These are phyloP conservation scores for Stemphylium vesicarium DNA, from an alignment of 2,329 filamentous ascomycete genomes.

Conservation along the genomic window DNA sequence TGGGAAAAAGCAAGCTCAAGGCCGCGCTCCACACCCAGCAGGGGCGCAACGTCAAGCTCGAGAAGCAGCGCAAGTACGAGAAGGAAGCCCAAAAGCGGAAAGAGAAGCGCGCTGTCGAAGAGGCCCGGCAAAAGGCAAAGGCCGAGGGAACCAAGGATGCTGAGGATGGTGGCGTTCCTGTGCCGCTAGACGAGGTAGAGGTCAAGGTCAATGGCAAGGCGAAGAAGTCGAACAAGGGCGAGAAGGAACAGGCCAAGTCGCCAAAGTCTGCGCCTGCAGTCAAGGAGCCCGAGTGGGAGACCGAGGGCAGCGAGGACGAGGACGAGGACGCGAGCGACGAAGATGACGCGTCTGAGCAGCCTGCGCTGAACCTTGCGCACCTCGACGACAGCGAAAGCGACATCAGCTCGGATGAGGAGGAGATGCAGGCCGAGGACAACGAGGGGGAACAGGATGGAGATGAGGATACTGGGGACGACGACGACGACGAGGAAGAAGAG, in stretches of 20 bases:
- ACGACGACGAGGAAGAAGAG: slow-evolving; percentile 56
- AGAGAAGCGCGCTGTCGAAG: slow-evolving; percentile 5
- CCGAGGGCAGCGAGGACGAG: slow-evolving; percentile 46
- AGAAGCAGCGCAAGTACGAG: slow-evolving; percentile 60
- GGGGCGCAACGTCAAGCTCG: slow-evolving; percentile 73
- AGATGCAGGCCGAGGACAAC: slow-evolving; percentile 33
- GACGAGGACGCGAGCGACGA: slow-evolving; percentile 47
- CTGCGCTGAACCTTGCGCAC: slow-evolving; percentile 35
- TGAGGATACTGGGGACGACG: slow-evolving; percentile 38
- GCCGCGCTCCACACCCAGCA: slow-evolving; percentile 64
- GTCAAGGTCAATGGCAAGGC: slow-evolving; percentile 38
- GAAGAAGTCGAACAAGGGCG: slow-evolving; percentile 42
- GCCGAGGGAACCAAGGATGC: slow-evolving; percentile 24
- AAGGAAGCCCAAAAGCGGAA: slow-evolving; percentile 18
- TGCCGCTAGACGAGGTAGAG: slow-evolving; percentile 37
- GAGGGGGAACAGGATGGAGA: slow-evolving; percentile 32
- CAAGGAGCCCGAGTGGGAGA: slow-evolving; percentile 42
- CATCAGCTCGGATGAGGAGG: slow-evolving; percentile 46
- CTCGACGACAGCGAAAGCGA: slow-evolving; percentile 52
- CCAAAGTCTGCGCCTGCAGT: slow-evolving; percentile 26
- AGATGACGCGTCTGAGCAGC: slow-evolving; percentile 34
- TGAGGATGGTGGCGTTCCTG: slow-evolving; percentile 38
- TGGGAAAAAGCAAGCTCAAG: slow-evolving; percentile 61
- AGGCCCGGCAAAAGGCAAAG: slow-evolving; percentile 1
- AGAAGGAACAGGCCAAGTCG: slow-evolving; percentile 40